Evolutionary conservation across 495 filamentous ascomycete genomes (phyloP).

Genomic region (Aspergillus diversus): DNA sequence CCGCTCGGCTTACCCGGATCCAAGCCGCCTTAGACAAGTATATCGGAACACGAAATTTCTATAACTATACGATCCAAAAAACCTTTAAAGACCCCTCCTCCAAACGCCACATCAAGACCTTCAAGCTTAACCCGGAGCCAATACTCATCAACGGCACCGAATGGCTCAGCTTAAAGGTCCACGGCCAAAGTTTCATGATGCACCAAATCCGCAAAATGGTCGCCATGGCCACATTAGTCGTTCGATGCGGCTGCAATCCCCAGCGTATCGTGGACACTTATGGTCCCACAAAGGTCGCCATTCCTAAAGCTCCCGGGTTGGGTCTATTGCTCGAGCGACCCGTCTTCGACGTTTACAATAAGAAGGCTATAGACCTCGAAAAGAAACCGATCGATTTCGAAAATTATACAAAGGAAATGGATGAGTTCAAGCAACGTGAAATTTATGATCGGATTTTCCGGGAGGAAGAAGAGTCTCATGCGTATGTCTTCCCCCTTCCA

Average conservation of each 20-base stretch:
- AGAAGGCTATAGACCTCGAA: constrained; percentile 54
- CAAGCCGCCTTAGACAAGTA: constrained; percentile 72
- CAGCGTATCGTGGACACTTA: constrained; percentile 71
- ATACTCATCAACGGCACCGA: constrained; percentile 87
- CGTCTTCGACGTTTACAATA: constrained; percentile 86
- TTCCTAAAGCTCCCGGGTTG: constrained; percentile 90
- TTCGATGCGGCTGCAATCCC: constrained; percentile 75
- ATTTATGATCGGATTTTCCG: constrained; percentile 92
- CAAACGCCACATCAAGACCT: constrained; percentile 87
- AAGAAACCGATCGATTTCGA: constrained; percentile 76
- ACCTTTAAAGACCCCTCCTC: constrained; percentile 74
- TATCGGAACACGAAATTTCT: constrained; percentile 82
- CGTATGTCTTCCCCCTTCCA: constrained; percentile 53
- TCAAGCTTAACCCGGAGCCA: constrained; percentile 70
- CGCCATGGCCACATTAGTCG: constrained; percentile 81
- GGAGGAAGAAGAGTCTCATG: constrained; percentile 77
- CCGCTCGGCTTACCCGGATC: constrained; percentile 68
- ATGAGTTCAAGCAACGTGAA: constrained; percentile 87
- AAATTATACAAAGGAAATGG: constrained; percentile 74
- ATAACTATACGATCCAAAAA: constrained; percentile 97
- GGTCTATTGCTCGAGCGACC: constrained; percentile 88
- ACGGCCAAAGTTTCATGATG: constrained; percentile 99
- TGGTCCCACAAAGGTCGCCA: constrained; percentile 66
- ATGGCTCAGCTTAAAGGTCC: constrained; percentile 94
- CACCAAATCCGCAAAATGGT: constrained; percentile 99